phyloP scores from a whole-genome alignment of 2,329 filamentous ascomycete genomes.

The Capronia americana region DNA sequence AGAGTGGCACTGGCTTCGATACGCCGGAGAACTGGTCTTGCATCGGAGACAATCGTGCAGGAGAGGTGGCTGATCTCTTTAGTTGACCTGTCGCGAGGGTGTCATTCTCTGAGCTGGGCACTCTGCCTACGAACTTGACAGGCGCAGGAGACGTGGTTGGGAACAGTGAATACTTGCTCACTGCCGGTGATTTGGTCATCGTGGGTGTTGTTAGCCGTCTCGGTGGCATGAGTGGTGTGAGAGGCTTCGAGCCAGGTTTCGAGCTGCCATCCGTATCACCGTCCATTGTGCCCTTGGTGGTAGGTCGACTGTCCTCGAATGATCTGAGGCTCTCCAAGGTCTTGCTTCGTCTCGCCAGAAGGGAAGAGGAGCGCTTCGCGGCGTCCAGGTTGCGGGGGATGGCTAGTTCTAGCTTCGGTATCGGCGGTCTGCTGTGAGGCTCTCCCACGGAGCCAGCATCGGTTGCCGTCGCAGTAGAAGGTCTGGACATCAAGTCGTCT shows the following conservation, averaged over 20 bases:
- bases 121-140: constrained; percentile 21
- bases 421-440: constrained; percentile 18
- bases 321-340: constrained; percentile 35
- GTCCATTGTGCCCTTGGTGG: constrained; percentile 10
- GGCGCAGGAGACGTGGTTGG: constrained; percentile 33
- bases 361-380: constrained; percentile 34
- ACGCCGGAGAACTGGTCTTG: constrained; percentile 26
- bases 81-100: constrained; percentile 13
- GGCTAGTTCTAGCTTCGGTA: constrained; percentile 35
- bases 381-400: constrained; percentile 32
- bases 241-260: constrained; percentile 16
- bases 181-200: constrained; percentile 27
- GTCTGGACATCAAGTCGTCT: constrained; percentile 27
- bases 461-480: constrained; percentile 29
- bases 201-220: constrained; percentile 29
- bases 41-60: constrained; percentile 37
- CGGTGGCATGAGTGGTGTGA: constrained; percentile 29
- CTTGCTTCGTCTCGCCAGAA: constrained; percentile 36
- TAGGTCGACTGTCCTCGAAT: constrained; percentile 28
- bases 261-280: constrained; percentile 4
- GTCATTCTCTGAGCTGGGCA: constrained; percentile 11
- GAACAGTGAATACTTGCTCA: constrained; percentile 39
- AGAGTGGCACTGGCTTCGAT: constrained; percentile 28
- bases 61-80: constrained; percentile 35
- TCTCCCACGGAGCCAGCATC: constrained; percentile 22